phyloP scores from a whole-genome alignment of 1,139 yeast genomes.

The Chernovozyma sophiae-reginae region DNA sequence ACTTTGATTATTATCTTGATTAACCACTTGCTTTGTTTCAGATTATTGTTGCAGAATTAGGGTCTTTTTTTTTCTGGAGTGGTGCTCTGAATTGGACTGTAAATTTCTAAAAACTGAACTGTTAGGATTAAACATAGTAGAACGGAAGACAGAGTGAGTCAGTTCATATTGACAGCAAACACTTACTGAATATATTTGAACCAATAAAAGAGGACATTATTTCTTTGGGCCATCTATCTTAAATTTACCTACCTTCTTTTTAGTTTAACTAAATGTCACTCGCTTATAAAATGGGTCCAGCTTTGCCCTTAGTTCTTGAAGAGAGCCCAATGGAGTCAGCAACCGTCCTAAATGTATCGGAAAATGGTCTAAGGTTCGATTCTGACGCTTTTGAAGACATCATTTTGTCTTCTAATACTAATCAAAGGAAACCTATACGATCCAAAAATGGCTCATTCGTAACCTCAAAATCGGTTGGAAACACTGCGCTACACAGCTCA shows the following conservation, averaged over 20 bases:
- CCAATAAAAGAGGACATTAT: no score
- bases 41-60: no score
- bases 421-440: neutral
- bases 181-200: no score
- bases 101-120: no score
- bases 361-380: neutral
- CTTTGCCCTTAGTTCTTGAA: conserved; percentile 2
- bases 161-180: no score
- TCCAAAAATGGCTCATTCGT: neutral
- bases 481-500: neutral
- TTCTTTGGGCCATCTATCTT: no score
- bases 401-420: neutral
- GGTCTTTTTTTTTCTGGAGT: no score
- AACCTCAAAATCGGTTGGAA: neutral
- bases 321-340: neutral
- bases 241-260: neutral
- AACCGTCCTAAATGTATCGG: neutral
- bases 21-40: no score
- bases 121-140: no score
- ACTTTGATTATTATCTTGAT: no score
- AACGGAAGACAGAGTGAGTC: no score
- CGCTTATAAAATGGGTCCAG: conserved; percentile 1
- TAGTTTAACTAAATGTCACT: conserved; percentile 1
- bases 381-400: conserved; percentile 1
- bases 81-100: no score